Evolutionary conservation across 495 filamentous ascomycete genomes (phyloP), one percentile per base, ranked within the genome.

Genomic region (Clohesyomyces aquaticus): DNA sequence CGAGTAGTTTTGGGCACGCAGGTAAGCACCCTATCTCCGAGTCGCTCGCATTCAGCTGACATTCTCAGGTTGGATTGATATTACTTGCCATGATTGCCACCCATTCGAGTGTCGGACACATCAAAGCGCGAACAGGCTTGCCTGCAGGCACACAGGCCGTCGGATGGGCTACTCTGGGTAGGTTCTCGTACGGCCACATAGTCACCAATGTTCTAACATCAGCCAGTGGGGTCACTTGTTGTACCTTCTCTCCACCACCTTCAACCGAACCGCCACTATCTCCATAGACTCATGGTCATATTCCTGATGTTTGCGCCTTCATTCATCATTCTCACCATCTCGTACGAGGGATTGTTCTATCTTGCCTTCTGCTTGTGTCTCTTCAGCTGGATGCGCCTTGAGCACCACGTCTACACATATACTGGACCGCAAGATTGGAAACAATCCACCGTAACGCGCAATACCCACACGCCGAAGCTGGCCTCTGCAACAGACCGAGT

Each of bases 281-380:
- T 98, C 63, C 93, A 98, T 73, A 85, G 93, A 29, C 80, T 98
- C 16, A 80, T 93, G 71, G 83, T 96, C 65, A 83, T 98, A 41
- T 99, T 98, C 80, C 81, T 99, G 43, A 90, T 93, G 12, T 98
- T 96, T 71, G 87, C 92, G 0, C 95, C 95, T 0, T 87, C 87
- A 11, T 99, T 99, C 73, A 89, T 99, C 72, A 89, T 98, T 68
- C 88, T 99, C 61, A 96, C 92, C 23, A 98, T 97, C 74, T 96
- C 92, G 18, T 99, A 96, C 80, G 95, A 99, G 74, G 94, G 95
- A 0, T 80, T 99, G 2, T 99, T 99, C 77, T 98, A 96, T 79
- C 82, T 96, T 65, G 86, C 87, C 19, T 98, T 97, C 76, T 92
- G 86, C 71, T 79, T 88, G 46, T 87, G 88, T 21, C 80, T 99